Evolutionary conservation across 371 early-diverging fungal genomes (phyloP).

Genomic region (Mucor saturninus): DNA sequence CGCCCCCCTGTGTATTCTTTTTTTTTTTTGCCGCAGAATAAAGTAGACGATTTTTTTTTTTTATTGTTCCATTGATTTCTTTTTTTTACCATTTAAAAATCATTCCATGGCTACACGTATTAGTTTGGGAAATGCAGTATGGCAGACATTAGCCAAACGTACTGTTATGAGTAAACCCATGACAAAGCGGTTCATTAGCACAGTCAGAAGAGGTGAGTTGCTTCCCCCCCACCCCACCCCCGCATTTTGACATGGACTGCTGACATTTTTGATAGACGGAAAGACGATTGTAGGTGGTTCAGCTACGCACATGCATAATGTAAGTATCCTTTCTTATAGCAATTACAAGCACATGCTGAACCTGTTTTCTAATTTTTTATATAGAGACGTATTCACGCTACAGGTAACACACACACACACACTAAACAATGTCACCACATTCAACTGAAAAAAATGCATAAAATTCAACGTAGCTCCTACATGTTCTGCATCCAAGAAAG

Average conservation of each 20-base stretch:
- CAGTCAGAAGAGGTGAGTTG: slow-evolving; percentile 11
- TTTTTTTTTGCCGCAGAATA: not conserved
- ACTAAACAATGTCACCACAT: not conserved
- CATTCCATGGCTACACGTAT: slow-evolving; percentile 14
- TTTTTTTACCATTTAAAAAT: slow-evolving; percentile 6
- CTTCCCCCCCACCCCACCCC: too few relatives aligned
- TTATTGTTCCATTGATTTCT: slow-evolving; percentile 4
- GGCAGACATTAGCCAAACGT: slow-evolving; percentile 9
- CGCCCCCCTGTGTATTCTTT: not conserved
- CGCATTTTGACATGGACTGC: not conserved
- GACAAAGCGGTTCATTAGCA: slow-evolving; percentile 19
- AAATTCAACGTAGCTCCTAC: slow-evolving; percentile 2
- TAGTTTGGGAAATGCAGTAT: slow-evolving; percentile 8
- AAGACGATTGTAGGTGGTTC: slow-evolving; percentile 13
- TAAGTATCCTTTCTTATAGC: too few relatives aligned
- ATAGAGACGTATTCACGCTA: slow-evolving; percentile 33
- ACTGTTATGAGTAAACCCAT: slow-evolving; percentile 2
- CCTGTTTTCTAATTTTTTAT: too few relatives aligned
- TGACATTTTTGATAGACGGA: slow-evolving; percentile 3
- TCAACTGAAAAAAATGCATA: not conserved
- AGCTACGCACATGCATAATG: not conserved
- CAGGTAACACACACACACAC: slow-evolving; percentile 24
- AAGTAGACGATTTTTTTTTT: not conserved
- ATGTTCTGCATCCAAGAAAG: slow-evolving; percentile 51
- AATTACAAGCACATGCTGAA: too few relatives aligned